Evolutionary conservation across 2,329 filamentous ascomycete genomes (phyloP).

Genomic region (Neonectria sp.): DNA sequence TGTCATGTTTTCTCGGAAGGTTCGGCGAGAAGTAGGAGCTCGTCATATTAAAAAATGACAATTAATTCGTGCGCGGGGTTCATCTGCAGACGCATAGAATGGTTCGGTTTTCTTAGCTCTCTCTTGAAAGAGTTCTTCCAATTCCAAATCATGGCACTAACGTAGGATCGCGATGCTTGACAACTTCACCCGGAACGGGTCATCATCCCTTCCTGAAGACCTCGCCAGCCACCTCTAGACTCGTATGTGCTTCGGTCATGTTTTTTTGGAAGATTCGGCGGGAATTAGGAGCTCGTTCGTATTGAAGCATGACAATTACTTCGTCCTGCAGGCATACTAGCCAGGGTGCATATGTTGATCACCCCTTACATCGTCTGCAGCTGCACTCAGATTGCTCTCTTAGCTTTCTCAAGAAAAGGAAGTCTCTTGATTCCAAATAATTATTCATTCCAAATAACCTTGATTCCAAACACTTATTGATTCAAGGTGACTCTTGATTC

Average conservation of each 20-base stretch:
- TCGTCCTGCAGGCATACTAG: neutral
- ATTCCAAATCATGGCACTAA: too few relatives aligned
- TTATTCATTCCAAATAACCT: neutral
- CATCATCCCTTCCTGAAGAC: neutral
- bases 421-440: too few relatives aligned
- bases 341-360: neutral
- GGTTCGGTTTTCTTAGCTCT: too few relatives aligned
- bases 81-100: too few relatives aligned
- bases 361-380: neutral
- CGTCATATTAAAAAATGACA: neutral
- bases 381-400: neutral
- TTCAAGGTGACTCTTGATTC: neutral
- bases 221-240: neutral
- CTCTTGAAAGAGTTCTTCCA: too few relatives aligned
- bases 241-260: neutral
- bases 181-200: neutral
- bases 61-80: neutral
- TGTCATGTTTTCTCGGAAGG: slow-evolving; percentile 6
- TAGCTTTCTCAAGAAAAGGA: too few relatives aligned
- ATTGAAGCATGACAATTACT: neutral
- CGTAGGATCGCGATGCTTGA: neutral
- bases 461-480: neutral
- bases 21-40: neutral
- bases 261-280: neutral
- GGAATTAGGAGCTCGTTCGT: neutral